A percentile compares a stretch with the other conserved stretches of the same genome.
Conservation (phyloP, 192 early-diverging fungal species). For the Coemansia sp. region DNA sequence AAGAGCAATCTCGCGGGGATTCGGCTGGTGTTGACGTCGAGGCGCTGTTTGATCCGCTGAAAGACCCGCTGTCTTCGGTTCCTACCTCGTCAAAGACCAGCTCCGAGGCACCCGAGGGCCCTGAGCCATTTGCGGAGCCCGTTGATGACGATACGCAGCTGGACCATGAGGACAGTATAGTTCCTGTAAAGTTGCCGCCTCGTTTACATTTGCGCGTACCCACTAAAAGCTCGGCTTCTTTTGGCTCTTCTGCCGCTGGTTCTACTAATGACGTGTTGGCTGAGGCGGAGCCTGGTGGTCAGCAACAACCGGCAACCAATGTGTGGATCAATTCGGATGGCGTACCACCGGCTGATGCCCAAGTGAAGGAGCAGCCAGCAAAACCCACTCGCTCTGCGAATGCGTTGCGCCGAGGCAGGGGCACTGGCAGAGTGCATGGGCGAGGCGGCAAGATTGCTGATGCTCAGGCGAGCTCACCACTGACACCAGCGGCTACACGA, state of each 20-base stretch:
- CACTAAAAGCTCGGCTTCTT: background rate
- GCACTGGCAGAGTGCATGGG: background rate
- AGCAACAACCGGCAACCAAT: background rate
- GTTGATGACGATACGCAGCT: background rate
- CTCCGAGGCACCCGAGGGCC: too few species aligned
- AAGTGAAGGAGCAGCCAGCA: background rate
- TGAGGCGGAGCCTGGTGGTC: background rate
- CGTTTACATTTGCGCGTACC: slow-evolving; percentile 1
- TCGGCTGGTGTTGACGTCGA: background rate
- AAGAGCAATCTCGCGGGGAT: background rate
- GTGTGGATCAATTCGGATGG: slow-evolving; percentile 29
- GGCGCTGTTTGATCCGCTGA: slow-evolving; percentile 9
- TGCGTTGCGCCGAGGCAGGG: background rate
- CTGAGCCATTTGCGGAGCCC: background rate
- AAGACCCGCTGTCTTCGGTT: slow-evolving; percentile 9
- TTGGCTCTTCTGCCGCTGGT: background rate
- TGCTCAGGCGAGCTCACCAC: background rate
- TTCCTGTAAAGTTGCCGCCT: slow-evolving; percentile 1
- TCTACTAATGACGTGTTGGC: background rate
- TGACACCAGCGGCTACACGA: background rate
- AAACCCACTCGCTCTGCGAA: background rate
- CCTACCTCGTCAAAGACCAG: background rate
- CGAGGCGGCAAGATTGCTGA: background rate
- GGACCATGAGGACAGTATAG: background rate
- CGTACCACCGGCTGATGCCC: background rate